These are phyloP conservation scores for Pyrenochaeta sp. DNA, from an alignment of 2,329 filamentous ascomycete genomes.

Conservation along the genomic window DNA sequence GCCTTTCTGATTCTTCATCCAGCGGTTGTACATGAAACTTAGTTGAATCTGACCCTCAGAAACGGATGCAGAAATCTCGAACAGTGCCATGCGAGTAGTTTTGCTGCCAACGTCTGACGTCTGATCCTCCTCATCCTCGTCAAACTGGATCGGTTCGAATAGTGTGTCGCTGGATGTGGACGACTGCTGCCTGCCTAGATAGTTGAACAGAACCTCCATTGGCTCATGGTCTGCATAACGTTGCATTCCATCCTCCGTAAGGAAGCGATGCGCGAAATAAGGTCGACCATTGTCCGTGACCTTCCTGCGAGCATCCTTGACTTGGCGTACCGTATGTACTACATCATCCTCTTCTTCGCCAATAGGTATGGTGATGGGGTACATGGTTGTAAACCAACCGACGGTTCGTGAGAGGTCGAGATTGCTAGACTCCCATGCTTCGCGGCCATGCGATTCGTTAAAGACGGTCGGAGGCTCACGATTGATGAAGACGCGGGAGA, in stretches of 20 bases:
- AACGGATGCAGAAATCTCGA: conserved; percentile 43
- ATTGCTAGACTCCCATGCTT: conserved; percentile 53
- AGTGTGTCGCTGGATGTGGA: conserved; percentile 58
- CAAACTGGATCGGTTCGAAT: conserved; percentile 46
- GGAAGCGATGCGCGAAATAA: conserved; percentile 56
- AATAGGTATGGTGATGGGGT: conserved; percentile 58
- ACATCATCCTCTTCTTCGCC: conserved; percentile 59
- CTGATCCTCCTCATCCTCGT: conserved; percentile 33
- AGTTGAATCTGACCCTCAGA: conserved; percentile 34
- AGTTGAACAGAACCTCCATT: conserved; percentile 68
- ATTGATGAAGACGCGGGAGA: conserved; percentile 64
- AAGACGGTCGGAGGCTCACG: conserved; percentile 61
- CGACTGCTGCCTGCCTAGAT: conserved; percentile 61
- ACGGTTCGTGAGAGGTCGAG: conserved; percentile 66
- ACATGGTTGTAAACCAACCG: conserved; percentile 68
- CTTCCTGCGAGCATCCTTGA: conserved; percentile 62
- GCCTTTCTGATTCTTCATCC: conserved; percentile 43
- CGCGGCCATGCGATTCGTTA: conserved; percentile 49
- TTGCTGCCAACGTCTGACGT: conserved; percentile 41
- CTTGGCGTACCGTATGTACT: conserved; percentile 59
- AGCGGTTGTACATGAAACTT: conserved; percentile 45
- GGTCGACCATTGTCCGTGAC: conserved; percentile 57
- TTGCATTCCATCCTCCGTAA: conserved; percentile 37
- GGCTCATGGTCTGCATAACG: conserved; percentile 55
- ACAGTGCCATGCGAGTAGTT: conserved; percentile 38